phyloP scores from a whole-genome alignment of 148 eudicot genomes.

The Vaccinium darrowii region DNA sequence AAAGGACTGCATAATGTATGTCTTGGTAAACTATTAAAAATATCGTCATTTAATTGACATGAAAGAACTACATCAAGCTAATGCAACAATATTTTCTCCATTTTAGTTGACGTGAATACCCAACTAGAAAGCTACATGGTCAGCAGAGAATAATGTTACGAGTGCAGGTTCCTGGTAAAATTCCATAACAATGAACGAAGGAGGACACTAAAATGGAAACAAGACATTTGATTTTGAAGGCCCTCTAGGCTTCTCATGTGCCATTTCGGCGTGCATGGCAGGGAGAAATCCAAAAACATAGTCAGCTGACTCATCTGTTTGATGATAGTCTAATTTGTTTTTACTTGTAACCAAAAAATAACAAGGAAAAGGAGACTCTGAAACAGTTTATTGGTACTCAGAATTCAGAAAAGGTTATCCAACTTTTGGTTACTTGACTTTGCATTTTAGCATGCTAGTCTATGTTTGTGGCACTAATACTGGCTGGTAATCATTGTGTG shows the following conservation, averaged over 20 bases:
- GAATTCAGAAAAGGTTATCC: background rate
- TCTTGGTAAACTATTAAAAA: background rate
- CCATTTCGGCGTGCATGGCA: conserved; percentile 7
- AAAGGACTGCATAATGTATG: background rate
- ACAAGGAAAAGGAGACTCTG: background rate
- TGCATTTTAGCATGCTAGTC: conserved; percentile 1
- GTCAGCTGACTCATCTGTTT: background rate
- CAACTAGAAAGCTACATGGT: background rate
- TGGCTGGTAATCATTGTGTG: background rate
- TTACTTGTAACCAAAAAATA: background rate
- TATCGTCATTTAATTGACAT: background rate
- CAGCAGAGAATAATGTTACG: background rate
- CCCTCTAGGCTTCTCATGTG: background rate
- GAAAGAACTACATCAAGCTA: background rate
- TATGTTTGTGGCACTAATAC: background rate
- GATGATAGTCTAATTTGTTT: background rate
- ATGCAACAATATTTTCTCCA: background rate
- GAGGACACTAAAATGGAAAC: background rate
- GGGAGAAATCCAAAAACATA: background rate
- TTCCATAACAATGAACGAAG: background rate
- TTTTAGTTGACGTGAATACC: background rate
- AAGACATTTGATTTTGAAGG: background rate
- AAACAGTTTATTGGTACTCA: background rate
- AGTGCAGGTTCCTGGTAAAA: background rate
- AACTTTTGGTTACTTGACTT: background rate